phyloP scores from a whole-genome alignment of 176 grass and related monocot genomes.

The Secale cereale region DNA sequence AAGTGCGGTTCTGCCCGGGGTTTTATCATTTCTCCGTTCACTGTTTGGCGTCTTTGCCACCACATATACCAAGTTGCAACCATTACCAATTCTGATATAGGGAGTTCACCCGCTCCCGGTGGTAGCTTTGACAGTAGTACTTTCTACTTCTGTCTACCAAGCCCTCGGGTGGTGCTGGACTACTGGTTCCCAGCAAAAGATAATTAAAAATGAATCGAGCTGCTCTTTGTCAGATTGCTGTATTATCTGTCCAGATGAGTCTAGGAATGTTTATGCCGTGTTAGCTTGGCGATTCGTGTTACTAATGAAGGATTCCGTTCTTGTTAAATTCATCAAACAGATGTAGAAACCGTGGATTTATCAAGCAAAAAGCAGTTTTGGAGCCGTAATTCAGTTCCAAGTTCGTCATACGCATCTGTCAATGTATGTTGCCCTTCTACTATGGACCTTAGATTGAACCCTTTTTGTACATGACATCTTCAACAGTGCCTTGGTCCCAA shows the following conservation, averaged over 20 bases:
- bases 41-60: too few species aligned
- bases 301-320: neutral
- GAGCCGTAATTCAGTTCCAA: neutral
- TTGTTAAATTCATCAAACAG: constrained; percentile 10
- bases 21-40: too few species aligned
- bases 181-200: neutral
- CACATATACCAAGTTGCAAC: too few species aligned
- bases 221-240: neutral
- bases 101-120: too few species aligned
- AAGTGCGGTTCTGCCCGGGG: too few species aligned
- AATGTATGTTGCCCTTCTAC: neutral
- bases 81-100: too few species aligned
- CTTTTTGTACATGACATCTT: neutral
- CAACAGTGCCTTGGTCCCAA: neutral
- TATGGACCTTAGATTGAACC: neutral
- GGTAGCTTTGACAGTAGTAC: too few species aligned
- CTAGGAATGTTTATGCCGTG: neutral
- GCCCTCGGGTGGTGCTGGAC: neutral
- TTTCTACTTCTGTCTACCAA: neutral
- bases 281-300: neutral
- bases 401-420: neutral
- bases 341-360: neutral
- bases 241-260: neutral
- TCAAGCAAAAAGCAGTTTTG: neutral
- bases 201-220: neutral